Conservation (phyloP, 495 filamentous ascomycete genomes). For the Oidiodendron maius region DNA sequence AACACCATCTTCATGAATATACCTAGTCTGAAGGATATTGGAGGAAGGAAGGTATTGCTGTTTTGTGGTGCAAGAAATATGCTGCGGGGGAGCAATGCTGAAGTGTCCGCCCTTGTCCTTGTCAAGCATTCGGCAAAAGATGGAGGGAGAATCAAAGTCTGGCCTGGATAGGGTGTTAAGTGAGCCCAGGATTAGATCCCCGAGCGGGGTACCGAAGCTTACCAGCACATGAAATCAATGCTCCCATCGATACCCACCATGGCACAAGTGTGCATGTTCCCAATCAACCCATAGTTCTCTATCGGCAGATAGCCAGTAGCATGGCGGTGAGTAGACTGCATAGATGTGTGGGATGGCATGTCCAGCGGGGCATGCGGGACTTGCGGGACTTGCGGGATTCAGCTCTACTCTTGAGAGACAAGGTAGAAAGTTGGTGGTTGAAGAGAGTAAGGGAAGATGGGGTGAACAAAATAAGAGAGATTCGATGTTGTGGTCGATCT, state of each 20-base stretch:
- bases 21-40: constrained; percentile 65
- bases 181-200: no score
- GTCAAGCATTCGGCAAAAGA: constrained; percentile 64
- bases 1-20: constrained; percentile 65
- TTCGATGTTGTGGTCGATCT: no score
- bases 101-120: constrained; percentile 67
- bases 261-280: constrained; percentile 73
- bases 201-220: constrained; percentile 8
- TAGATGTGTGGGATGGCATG: no score
- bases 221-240: constrained; percentile 74
- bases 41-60: constrained; percentile 64
- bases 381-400: no score
- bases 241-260: constrained; percentile 65
- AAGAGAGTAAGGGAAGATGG: no score
- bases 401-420: no score
- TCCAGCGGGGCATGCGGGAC: no score
- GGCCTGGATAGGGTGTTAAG: constrained; percentile 49
- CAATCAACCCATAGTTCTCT: constrained; percentile 71
- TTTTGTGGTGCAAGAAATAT: constrained; percentile 52
- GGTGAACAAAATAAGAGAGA: no score
- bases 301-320: constrained; percentile 52
- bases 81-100: constrained; percentile 47
- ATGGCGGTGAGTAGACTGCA: background rate
- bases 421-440: no score
- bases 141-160: constrained; percentile 59